Base-by-base conservation (phyloP, 768 basidiomycete genomes). In the Lentinula guzmanii region DNA sequence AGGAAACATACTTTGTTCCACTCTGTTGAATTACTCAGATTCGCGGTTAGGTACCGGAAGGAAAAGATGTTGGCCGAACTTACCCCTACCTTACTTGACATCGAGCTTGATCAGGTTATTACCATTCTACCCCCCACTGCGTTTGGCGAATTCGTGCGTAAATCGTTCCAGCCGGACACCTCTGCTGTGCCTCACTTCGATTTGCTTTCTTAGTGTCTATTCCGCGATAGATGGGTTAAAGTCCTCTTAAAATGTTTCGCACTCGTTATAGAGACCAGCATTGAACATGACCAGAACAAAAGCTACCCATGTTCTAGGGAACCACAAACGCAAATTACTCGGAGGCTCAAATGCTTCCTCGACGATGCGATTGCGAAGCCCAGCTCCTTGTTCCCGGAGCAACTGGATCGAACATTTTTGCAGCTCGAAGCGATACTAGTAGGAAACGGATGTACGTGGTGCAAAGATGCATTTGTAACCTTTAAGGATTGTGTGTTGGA, bases 31-130 rank as follows among this genome's bases (percentile, higher is more conserved):
- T 21, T 56, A 18, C 41, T 56, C 21, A 13, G 39, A n/a, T 56
- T 56, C 41, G 55, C 55, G 21, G 55, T 56, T 0, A 56, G 13
- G 24, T 42, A 42, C 24, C 39, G 39, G 39, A 56, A 56, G 41
- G 55, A 56, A 16, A 56, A 45, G 41, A 41, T 56, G 55, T 11
- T 56, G 39, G 37, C 37, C 8, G 55, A 56, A 43, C 55, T 56
- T 31, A 42, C 55, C 5, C 55, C 55, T 8, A 11, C 55, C 3
- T 56, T 56, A 21, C 21, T 56, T 24, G 55, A 56, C 24, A 56
- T 56, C 41, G 55, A 56, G 31, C 55, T 56, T 5, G 55, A 41
- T 5, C 42, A 56, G 21, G 41, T 56, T 4, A 56, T 56, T 5
- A 56, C n/a, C 24, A 56, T 56, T 18, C 43, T 56, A 33, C 41